A percentile compares a stretch with the other conserved stretches of the same genome.
phyloP scores from a whole-genome alignment of 257 asterid species.

The Fraxinus cuspidata region DNA sequence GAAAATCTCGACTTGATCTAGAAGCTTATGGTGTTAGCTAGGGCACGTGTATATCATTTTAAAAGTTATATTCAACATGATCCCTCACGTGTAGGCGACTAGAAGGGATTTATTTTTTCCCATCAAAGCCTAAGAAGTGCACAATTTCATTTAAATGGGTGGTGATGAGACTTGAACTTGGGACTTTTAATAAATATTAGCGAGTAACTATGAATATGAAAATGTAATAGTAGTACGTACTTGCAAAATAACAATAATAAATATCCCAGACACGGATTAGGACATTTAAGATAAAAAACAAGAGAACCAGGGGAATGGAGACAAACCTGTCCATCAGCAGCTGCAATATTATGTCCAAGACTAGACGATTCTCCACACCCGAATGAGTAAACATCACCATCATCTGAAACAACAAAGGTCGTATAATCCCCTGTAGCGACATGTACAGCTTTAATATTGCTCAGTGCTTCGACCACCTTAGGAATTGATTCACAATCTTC shows the following conservation, averaged over 20 bases:
- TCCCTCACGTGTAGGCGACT: no score
- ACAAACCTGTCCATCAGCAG: conserved; percentile 74
- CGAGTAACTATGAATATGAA: background rate
- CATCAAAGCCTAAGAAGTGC: no score
- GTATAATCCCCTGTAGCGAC: conserved; percentile 98
- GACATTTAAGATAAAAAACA: background rate
- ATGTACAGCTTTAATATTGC: conserved; percentile 72
- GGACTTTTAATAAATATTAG: no score
- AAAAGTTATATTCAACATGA: no score
- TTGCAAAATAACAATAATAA: background rate
- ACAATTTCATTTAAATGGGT: no score
- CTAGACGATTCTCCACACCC: conserved; percentile 98
- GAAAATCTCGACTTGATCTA: no score
- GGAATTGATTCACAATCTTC: conserved; percentile 92
- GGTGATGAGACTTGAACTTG: no score
- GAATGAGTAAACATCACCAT: conserved; percentile 86
- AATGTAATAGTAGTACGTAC: background rate
- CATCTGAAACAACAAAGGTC: conserved; percentile 85
- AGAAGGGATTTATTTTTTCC: no score
- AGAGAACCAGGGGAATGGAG: conserved; percentile 13
- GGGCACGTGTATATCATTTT: no score
- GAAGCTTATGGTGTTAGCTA: no score
- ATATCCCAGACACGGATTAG: background rate
- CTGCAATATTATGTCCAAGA: conserved; percentile 78
- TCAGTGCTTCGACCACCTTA: conserved; percentile 84